These are phyloP conservation scores for Tetrapisispora phaffii DNA, from an alignment of 805 yeast genomes.

Conservation along the genomic window DNA sequence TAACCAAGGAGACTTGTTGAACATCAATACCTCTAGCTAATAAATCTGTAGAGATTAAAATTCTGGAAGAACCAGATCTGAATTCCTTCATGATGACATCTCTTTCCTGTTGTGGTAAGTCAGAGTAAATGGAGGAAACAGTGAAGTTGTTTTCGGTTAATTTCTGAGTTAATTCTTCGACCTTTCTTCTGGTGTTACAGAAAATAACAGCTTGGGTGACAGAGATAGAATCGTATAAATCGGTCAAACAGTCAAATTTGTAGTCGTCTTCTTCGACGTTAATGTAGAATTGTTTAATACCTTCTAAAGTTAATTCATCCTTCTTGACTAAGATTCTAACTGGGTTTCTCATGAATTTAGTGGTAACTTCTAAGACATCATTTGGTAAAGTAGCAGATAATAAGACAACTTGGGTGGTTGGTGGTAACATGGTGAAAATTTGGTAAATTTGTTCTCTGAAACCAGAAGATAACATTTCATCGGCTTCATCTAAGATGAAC, in stretches of 20 bases:
- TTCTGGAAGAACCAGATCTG: slow-evolving; percentile 87
- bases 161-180: slow-evolving; percentile 77
- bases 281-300: slow-evolving; percentile 85
- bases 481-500: slow-evolving; percentile 97
- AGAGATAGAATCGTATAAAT: slow-evolving; percentile 86
- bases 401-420: slow-evolving; percentile 82
- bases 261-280: slow-evolving; percentile 86
- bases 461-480: slow-evolving; percentile 80
- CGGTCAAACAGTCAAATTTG: slow-evolving; percentile 92
- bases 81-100: slow-evolving; percentile 93
- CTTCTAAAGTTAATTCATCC: slow-evolving; percentile 89
- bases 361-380: slow-evolving; percentile 85
- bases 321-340: slow-evolving; percentile 87
- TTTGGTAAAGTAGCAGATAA: slow-evolving; percentile 90
- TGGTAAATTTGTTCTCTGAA: slow-evolving; percentile 94
- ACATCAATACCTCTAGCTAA: slow-evolving; percentile 99
- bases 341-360: slow-evolving; percentile 88
- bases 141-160: slow-evolving; percentile 77
- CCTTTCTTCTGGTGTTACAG: slow-evolving; percentile 94
- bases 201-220: slow-evolving; percentile 96
- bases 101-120: slow-evolving; percentile 90
- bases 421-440: slow-evolving; percentile 75
- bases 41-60: slow-evolving; percentile 90
- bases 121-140: slow-evolving; percentile 94
- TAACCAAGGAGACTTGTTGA: slow-evolving; percentile 92